phyloP scores from a whole-genome alignment of 2,329 filamentous ascomycete species.

The Venturia aucupariae region DNA sequence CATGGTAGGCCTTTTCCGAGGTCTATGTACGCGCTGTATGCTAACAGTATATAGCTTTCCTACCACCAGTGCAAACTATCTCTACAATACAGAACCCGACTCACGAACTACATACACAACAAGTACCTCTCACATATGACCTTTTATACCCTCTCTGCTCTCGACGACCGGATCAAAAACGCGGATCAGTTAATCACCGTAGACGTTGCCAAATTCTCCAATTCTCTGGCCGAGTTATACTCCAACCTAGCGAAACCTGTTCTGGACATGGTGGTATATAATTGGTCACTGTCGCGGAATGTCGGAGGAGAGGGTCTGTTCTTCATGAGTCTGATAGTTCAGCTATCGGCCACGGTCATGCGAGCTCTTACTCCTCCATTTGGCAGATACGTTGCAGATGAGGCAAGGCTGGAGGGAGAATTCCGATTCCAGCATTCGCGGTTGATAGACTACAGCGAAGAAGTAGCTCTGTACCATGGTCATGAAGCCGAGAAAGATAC shows the following conservation, averaged over 20 bases:
- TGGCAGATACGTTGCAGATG: slow-evolving; percentile 94
- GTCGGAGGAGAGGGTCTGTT: slow-evolving; percentile 96
- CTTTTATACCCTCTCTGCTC: slow-evolving; percentile 89
- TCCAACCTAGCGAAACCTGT: slow-evolving; percentile 93
- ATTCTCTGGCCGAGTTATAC: slow-evolving; percentile 88
- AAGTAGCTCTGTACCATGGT: slow-evolving; percentile 83
- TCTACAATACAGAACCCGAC: slow-evolving; percentile 79
- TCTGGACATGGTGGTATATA: slow-evolving; percentile 94
- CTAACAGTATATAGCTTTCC: slow-evolving; percentile 52
- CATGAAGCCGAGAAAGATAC: slow-evolving; percentile 94
- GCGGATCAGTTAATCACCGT: slow-evolving; percentile 95
- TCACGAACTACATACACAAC: slow-evolving; percentile 92
- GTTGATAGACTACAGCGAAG: slow-evolving; percentile 91
- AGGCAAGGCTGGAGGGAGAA: slow-evolving; percentile 87
- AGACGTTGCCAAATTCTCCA: slow-evolving; percentile 92
- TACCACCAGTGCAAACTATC: slow-evolving; percentile 96
- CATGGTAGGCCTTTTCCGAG: slow-evolving; percentile 56
- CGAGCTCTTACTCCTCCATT: slow-evolving; percentile 90
- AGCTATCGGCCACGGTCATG: slow-evolving; percentile 89
- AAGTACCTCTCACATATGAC: slow-evolving; percentile 96
- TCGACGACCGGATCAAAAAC: slow-evolving; percentile 97
- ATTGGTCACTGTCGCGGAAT: slow-evolving; percentile 82
- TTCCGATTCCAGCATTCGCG: slow-evolving; percentile 93
- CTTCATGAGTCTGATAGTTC: slow-evolving; percentile 88
- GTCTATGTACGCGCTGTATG: neutral